These are phyloP conservation scores for Colletotrichum chlorophyti DNA, from an alignment of 2,329 filamentous ascomycete species.

Conservation along the genomic window DNA sequence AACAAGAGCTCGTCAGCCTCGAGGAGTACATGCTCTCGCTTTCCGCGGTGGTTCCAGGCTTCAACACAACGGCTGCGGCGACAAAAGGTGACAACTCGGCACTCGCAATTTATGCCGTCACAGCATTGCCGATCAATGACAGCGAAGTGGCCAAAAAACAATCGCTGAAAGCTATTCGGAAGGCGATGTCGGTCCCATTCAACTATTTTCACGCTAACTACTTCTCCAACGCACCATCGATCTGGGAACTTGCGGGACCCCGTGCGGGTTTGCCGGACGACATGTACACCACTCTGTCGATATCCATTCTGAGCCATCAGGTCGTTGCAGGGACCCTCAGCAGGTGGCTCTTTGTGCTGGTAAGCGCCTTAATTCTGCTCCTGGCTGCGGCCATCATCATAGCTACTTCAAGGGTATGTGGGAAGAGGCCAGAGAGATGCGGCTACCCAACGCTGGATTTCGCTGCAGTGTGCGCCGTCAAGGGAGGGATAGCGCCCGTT, in stretches of 20 bases:
- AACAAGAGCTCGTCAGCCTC: slow-evolving; percentile 5
- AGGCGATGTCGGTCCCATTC: slow-evolving; percentile 24
- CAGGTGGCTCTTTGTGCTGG: slow-evolving; percentile 6
- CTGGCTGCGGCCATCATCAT: slow-evolving; percentile 10
- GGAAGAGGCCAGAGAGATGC: slow-evolving; percentile 20
- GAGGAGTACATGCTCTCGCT: slow-evolving; percentile 19
- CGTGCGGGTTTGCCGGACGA: slow-evolving; percentile 4
- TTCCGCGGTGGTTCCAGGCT: slow-evolving; percentile 15
- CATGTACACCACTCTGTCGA: slow-evolving; percentile 23
- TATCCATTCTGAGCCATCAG: slow-evolving; percentile 21
- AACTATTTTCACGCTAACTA: slow-evolving; percentile 24
- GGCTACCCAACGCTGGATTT: slow-evolving; percentile 25
- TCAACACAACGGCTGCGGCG: slow-evolving; percentile 1
- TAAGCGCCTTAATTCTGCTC: slow-evolving; percentile 1
- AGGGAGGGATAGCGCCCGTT: neutral
- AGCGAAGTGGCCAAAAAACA: slow-evolving; percentile 23
- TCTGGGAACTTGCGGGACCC: slow-evolving; percentile 16
- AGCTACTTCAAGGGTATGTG: slow-evolving; percentile 10
- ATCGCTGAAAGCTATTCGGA: slow-evolving; percentile 15
- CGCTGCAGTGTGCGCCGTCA: slow-evolving; percentile 20
- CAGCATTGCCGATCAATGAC: slow-evolving; percentile 22
- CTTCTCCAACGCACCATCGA: neutral
- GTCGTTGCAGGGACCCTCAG: slow-evolving; percentile 21
- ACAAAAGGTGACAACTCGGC: slow-evolving; percentile 21
- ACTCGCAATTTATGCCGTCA: slow-evolving; percentile 24